Conservation (phyloP, 23 red algal species). For the Chondrus crispus region DNA sequence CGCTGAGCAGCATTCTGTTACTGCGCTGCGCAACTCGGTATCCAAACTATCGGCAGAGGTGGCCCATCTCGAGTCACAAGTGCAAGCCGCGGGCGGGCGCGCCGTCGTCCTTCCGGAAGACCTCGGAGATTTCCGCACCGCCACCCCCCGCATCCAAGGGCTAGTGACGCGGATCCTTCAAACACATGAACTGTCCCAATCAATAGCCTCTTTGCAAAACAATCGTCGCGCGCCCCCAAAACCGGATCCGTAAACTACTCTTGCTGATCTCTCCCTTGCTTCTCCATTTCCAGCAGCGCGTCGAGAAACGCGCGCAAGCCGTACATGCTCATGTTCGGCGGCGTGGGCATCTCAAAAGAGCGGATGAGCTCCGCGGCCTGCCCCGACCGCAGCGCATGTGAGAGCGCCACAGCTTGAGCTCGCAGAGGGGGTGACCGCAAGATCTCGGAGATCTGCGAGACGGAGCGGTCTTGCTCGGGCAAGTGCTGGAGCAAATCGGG, state of each 20-base stretch:
- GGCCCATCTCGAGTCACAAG: background rate
- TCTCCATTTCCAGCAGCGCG: conserved; percentile 15
- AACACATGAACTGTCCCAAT: conserved; percentile 16
- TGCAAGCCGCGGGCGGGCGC: background rate
- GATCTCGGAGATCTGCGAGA: background rate
- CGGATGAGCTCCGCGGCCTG: conserved; percentile 35
- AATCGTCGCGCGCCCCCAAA: too few relatives aligned
- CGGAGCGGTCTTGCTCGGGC: conserved; percentile 28
- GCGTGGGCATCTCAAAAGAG: conserved; percentile 23
- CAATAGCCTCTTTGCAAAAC: too few relatives aligned
- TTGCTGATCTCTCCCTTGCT: background rate
- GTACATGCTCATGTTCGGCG: background rate
- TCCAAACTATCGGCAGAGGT: background rate
- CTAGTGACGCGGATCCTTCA: conserved; percentile 36
- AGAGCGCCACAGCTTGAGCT: conserved; percentile 8
- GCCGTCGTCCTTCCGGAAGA: conserved; percentile 55
- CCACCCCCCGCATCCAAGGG: conserved; percentile 26
- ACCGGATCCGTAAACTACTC: too few relatives aligned
- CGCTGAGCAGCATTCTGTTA: too few relatives aligned
- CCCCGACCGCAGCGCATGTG: conserved; percentile 34
- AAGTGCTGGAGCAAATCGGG: background rate
- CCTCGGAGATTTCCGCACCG: conserved; percentile 33
- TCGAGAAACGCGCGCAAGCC: conserved; percentile 38
- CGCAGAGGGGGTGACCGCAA: conserved; percentile 37
- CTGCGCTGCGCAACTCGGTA: too few relatives aligned